Conservation (phyloP, 768 basidiomycete genomes). For the Leccinellum rugosiceps region DNA sequence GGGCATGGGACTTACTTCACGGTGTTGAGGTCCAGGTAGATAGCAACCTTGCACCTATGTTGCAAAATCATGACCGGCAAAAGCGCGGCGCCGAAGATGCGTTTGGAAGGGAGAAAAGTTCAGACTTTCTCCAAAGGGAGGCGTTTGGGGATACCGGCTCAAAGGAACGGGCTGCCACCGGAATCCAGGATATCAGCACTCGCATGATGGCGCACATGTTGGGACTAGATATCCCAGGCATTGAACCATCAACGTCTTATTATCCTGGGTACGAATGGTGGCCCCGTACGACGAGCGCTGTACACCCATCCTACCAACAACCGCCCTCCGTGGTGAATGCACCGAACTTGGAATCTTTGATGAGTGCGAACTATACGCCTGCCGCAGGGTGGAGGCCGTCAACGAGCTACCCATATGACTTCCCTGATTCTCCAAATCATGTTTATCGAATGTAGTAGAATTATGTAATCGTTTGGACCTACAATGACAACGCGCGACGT, state of each 20-base stretch:
- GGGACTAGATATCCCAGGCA: slow-evolving; percentile 60
- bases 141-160: slow-evolving; percentile 29
- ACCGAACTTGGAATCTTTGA: slow-evolving; percentile 5
- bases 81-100: slow-evolving; percentile 63
- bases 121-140: slow-evolving; percentile 44
- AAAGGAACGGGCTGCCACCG: slow-evolving; percentile 23
- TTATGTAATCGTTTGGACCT: slow-evolving; percentile 34
- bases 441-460: slow-evolving; percentile 21
- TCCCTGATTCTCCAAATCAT: slow-evolving; percentile 14
- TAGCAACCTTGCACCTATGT: slow-evolving; percentile 34
- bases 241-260: slow-evolving; percentile 51
- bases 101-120: slow-evolving; percentile 53
- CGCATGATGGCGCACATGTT: slow-evolving; percentile 73
- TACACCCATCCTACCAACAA: slow-evolving; percentile 16
- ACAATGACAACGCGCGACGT: slow-evolving; percentile 25
- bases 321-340: slow-evolving; percentile 2
- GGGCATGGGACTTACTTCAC: slow-evolving; percentile 63
- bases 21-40: slow-evolving; percentile 60
- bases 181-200: slow-evolving; percentile 64
- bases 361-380: slow-evolving; percentile 18
- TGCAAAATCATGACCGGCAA: slow-evolving; percentile 41
- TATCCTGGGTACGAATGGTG: slow-evolving; percentile 63
- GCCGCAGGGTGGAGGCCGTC: slow-evolving; percentile 21
- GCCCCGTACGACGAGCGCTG: slow-evolving; percentile 38
- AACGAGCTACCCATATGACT: slow-evolving; percentile 19